Evolutionary conservation across 108 stramenopile genomes (phyloP), one percentile per base, ranked within the genome.

Genomic region (Nitzschia sp.): DNA sequence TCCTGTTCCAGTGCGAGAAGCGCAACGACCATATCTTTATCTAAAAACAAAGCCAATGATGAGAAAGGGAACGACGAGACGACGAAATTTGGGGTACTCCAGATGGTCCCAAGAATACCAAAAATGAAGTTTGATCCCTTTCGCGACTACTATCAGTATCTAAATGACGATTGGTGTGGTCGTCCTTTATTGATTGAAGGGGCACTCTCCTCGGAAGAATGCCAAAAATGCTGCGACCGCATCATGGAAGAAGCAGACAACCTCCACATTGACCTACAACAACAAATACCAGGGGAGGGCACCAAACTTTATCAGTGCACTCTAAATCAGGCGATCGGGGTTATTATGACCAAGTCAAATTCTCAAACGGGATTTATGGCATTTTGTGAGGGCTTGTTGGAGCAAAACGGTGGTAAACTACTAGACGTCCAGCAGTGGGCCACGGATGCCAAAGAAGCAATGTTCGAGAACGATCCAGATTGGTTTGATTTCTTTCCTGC

Each of bases 401-500:
- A 63, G 30, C 17, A 62, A 30, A 21, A 61, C 2, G 26, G 61
- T 33, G 19, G 26, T 54, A 36, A 34, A 32, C 21, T 51, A 19
- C 51, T 21, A 68, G 63, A 38, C 5, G 5, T 54, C 18, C 51
- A 62, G 36, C 29, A 49, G 1, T 8, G 59, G 51, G 13, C 19
- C 1, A 54, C 51, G 48, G 26, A 47, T 28, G 36, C n/a, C 33
- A 68, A 53, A 42, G 27, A 24, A 64, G 24, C 13, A 1, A 15
- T 53, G 19, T 30, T 31, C 6, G 64, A 51, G 11, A 65, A 28
- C 26, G 74, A 33, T 56, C 61, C 49, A 46, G 58, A 82, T 57
- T 86, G 84, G 85, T 86, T 89, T 54, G 72, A 78, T 48, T 77
- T 55, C 29, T 89, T 89, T 71, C 88, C 88, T 11, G 3, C 15